These are phyloP conservation scores for Dipodascopsis uninucleata DNA, from an alignment of 805 yeast species.

Conservation along the genomic window DNA sequence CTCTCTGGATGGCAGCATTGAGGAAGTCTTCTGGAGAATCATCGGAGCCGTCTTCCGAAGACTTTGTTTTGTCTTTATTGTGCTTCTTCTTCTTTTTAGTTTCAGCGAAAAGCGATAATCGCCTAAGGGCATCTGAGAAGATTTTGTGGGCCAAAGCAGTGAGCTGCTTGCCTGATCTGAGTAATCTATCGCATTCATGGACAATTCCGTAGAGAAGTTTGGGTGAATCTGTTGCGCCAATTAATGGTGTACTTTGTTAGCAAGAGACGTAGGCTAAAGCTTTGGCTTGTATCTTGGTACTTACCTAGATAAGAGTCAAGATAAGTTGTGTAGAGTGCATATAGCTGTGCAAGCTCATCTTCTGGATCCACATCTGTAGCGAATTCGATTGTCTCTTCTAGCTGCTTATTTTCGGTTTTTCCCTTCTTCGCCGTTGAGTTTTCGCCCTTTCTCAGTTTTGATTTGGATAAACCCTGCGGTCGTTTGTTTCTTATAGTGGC, in stretches of 20 bases:
- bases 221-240: constrained; percentile 21
- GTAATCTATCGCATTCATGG: constrained; percentile 85
- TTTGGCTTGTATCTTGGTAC: no score
- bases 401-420: constrained; percentile 28
- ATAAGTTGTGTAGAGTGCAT: constrained; percentile 69
- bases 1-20: constrained; percentile 68
- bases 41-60: constrained; percentile 21
- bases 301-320: constrained; percentile 50
- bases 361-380: constrained; percentile 67
- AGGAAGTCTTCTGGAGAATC: constrained; percentile 54
- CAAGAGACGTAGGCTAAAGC: background rate
- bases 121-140: constrained; percentile 59
- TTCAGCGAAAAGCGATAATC: constrained; percentile 34
- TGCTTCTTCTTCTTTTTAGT: constrained; percentile 26
- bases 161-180: constrained; percentile 36
- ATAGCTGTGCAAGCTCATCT: constrained; percentile 73
- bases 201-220: constrained; percentile 60
- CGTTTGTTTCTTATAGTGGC: constrained; percentile 29
- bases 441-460: constrained; percentile 12
- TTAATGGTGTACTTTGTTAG: background rate
- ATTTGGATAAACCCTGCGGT: constrained; percentile 21
- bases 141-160: constrained; percentile 56
- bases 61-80: constrained; percentile 25
- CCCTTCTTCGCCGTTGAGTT: constrained; percentile 18
- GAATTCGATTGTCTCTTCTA: constrained; percentile 60